Evolutionary conservation across 768 basidiomycete genomes (phyloP).

Genomic region (Boletus edulis): DNA sequence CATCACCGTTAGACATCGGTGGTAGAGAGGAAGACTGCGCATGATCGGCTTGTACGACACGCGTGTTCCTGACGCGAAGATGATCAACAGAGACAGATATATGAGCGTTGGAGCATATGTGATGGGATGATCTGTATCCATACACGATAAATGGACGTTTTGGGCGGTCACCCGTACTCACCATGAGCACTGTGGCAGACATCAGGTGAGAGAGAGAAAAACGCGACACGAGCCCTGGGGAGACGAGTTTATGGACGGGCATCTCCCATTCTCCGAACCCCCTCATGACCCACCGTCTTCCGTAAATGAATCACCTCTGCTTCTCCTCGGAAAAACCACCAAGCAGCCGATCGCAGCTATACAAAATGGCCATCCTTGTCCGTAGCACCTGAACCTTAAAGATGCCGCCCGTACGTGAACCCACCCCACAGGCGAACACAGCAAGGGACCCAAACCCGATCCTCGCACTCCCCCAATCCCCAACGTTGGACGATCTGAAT

Average conservation of each 20-base stretch:
- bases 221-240: neutral
- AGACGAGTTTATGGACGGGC: neutral
- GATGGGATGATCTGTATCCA: too few species aligned
- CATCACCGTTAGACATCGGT: neutral
- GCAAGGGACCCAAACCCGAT: neutral
- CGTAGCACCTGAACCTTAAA: too few species aligned
- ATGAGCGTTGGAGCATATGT: too few species aligned
- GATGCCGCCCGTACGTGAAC: neutral
- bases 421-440: neutral
- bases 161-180: too few species aligned
- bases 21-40: neutral
- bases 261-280: neutral
- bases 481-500: neutral
- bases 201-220: too few species aligned
- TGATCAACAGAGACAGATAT: neutral
- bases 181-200: too few species aligned
- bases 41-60: neutral
- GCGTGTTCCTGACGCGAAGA: neutral
- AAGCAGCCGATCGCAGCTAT: neutral
- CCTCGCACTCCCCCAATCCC: neutral
- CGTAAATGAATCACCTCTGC: neutral
- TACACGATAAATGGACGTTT: too few species aligned
- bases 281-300: neutral
- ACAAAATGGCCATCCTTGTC: too few species aligned
- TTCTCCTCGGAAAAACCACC: constrained; percentile 7